Percentiles rank a stretch among this genome's conserved stretches.
phyloP scores from a whole-genome alignment of 169 alveolate species.

The Sarcocystis neurona region DNA sequence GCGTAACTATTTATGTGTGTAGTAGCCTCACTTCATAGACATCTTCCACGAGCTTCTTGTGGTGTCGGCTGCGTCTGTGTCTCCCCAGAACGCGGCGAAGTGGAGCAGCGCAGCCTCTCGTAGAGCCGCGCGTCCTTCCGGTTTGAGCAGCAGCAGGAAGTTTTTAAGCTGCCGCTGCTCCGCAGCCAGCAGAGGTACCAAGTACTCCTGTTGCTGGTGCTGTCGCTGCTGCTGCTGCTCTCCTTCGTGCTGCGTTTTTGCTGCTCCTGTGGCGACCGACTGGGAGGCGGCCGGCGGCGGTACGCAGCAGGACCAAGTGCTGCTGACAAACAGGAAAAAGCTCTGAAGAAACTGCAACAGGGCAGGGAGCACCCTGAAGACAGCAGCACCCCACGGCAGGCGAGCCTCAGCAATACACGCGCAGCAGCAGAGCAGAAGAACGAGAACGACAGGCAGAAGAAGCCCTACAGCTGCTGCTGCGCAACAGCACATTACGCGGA shows the following conservation, averaged over 20 bases:
- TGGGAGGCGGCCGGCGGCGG: slow-evolving; percentile 5
- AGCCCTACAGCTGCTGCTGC: no score
- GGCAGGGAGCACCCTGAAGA: slow-evolving; percentile 46
- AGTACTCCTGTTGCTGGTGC: neutral
- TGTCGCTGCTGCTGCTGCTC: neutral
- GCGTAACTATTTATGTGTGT: neutral
- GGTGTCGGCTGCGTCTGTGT: no score
- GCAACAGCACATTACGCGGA: no score
- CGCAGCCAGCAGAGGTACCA: slow-evolving; percentile 54
- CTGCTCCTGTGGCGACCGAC: neutral
- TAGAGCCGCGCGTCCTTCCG: slow-evolving; percentile 15
- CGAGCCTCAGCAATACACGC: no score
- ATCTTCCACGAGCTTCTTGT: no score
- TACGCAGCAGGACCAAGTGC: neutral
- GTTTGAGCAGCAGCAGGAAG: neutral
- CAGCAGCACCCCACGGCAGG: neutral
- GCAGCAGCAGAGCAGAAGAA: no score
- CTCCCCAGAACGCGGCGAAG: slow-evolving; percentile 4
- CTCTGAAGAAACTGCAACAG: slow-evolving; percentile 42
- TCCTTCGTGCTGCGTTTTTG: neutral
- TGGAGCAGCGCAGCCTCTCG: neutral
- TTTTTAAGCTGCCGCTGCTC: slow-evolving; percentile 54
- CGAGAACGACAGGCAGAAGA: no score
- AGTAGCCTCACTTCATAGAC: no score
- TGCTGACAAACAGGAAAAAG: neutral